These are phyloP conservation scores for Verticillium longisporum DNA, from an alignment of 2,329 filamentous ascomycete genomes.

Conservation along the genomic window DNA sequence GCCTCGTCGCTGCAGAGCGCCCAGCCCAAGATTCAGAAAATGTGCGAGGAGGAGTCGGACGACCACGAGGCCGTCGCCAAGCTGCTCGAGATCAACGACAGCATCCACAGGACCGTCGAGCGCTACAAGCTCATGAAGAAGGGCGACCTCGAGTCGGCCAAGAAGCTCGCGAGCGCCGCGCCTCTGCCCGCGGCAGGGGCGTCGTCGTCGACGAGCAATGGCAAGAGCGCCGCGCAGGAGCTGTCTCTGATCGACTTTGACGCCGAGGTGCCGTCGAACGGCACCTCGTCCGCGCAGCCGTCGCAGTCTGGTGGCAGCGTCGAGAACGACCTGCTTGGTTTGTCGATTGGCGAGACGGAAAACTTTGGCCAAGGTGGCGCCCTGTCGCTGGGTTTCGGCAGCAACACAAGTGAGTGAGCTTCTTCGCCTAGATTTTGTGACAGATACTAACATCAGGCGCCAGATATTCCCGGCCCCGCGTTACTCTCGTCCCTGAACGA, in stretches of 20 bases:
- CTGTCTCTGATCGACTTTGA: conserved; percentile 92
- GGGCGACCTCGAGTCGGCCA: conserved; percentile 79
- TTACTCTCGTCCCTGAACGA: conserved; percentile 59
- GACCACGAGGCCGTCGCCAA: conserved; percentile 94
- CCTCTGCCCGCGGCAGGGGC: conserved; percentile 22
- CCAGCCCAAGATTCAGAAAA: conserved; percentile 58
- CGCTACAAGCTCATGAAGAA: conserved; percentile 94
- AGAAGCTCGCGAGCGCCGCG: conserved; percentile 76
- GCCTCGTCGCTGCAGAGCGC: conserved; percentile 84
- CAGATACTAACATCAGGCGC: conserved; percentile 16
- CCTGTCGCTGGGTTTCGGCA: conserved; percentile 75
- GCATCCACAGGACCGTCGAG: conserved; percentile 94
- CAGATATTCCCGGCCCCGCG: conserved; percentile 59
- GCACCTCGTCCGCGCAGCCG: conserved; percentile 25
- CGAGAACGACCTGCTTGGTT: conserved; percentile 83
- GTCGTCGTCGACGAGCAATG: conserved; percentile 31
- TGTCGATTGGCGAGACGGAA: conserved; percentile 67
- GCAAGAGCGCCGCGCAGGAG: conserved; percentile 61
- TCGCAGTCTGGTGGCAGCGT: conserved; percentile 54
- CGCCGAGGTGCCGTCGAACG: conserved; percentile 50
- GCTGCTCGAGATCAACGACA: conserved; percentile 95
- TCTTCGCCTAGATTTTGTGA: not conserved
- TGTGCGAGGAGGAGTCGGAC: conserved; percentile 40
- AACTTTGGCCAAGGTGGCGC: conserved; percentile 69
- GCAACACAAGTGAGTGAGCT: conserved; percentile 53